phyloP scores from a whole-genome alignment of 148 eudicot genomes.

The Silene conica region DNA sequence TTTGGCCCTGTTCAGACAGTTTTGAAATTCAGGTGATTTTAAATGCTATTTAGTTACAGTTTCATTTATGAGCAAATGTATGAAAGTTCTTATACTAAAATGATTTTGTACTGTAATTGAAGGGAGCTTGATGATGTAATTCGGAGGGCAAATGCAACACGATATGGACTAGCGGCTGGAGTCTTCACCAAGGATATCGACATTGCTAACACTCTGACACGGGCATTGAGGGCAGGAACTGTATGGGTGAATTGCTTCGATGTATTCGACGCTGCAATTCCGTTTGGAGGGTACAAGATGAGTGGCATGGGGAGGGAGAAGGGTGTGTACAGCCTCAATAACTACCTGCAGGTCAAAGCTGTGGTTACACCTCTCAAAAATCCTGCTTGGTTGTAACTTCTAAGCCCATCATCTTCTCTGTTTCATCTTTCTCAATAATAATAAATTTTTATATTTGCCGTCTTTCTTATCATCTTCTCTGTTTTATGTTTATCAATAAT shows the following conservation, averaged over 20 bases:
- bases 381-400: constrained; percentile 67
- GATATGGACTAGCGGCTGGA: constrained; percentile 88
- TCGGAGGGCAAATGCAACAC: constrained; percentile 65
- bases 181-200: constrained; percentile 68
- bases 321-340: constrained; percentile 70
- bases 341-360: constrained; percentile 85
- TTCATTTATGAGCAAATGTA: not conserved
- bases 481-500: too few species aligned
- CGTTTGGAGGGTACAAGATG: constrained; percentile 94
- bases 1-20: constrained; percentile 93
- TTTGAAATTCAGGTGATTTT: constrained; percentile 78
- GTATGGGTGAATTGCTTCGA: constrained; percentile 95
- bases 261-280: constrained; percentile 87
- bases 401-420: not conserved
- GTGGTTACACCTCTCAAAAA: constrained; percentile 75
- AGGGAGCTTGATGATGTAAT: constrained; percentile 81
- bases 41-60: not conserved
- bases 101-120: not conserved
- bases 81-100: not conserved
- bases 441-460: too few species aligned
- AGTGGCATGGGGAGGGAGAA: constrained; percentile 95
- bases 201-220: constrained; percentile 73
- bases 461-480: too few species aligned
- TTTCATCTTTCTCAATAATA: not conserved
- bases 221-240: constrained; percentile 76